Base-by-base conservation (phyloP, 148 eudicot genomes). In the Spergularia bocconei region DNA sequence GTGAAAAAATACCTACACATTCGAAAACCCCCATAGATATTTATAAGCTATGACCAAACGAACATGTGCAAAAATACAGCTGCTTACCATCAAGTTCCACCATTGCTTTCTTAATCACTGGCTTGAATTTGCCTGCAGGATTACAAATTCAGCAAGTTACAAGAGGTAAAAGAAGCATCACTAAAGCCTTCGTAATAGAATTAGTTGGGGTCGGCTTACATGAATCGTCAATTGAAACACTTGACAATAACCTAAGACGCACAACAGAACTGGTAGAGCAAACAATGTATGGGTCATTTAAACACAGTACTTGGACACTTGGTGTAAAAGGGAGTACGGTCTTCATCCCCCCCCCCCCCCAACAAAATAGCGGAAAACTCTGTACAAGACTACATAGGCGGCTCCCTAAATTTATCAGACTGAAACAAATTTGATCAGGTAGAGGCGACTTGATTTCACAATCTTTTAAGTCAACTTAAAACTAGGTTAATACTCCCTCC, bases 61-160 rank as follows among this genome's bases (percentile, higher is more conserved):
- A 41, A 16, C 19, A 65, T 60, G 1, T 29, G 9, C 72, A 61
- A 44, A 38, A 36, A 17, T 14, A 56, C 3, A 65, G 53, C 10
- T 48, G 4, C 74, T 21, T 72, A 95, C 98, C 99, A 12, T 95
- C 96, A 76, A 95, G 94, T 83, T 95, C 98, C 39, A 95, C 99
- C 97, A 95, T 95, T 21, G 99, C 99, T 85, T 95, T 95, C 90
- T 95, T 95, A 69, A 95, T 95, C 82, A 95, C 99, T 20, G 99
- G 99, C 89, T 95, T 95, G 88, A 88, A 90, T 69, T 95, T 95
- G 60, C 99, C 99, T 95, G 91, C 77, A 85, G 73, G 44, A 71
- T 41, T 20, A 70, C 33, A 59, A 20, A 71, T 25, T 17, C 14
- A 36, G 7, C 2, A 64, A 4, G 66, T 64, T 66, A 38, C 15